Evolutionary conservation across 495 filamentous ascomycete genomes (phyloP).

Genomic region (Neurospora sp.): DNA sequence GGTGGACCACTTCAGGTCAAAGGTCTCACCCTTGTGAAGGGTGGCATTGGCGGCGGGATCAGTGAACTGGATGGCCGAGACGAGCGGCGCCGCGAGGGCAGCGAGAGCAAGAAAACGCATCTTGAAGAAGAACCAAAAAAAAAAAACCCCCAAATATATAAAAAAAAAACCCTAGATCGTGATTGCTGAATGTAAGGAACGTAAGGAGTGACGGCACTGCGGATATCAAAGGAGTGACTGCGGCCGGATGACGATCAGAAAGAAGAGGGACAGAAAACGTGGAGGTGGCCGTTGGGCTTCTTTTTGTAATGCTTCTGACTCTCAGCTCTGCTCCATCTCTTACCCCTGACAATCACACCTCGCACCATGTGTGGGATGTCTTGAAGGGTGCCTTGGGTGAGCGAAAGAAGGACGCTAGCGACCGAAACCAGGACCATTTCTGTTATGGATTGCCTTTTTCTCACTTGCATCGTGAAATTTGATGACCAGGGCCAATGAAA

Average conservation of each 20-base stretch:
- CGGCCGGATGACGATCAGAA: not conserved
- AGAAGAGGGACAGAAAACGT: slow-evolving; percentile 1
- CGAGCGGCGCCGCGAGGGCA: slow-evolving; percentile 22
- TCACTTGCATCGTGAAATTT: not conserved
- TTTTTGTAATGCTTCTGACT: not conserved
- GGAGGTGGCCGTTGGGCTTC: not conserved
- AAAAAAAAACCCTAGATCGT: not conserved
- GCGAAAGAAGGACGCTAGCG: not conserved
- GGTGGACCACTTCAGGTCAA: slow-evolving; percentile 29
- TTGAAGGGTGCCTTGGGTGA: not conserved
- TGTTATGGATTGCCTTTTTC: not conserved
- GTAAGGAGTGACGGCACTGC: not conserved
- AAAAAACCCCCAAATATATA: not conserved
- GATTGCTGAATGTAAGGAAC: not conserved
- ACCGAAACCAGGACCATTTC: not conserved
- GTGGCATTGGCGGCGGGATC: slow-evolving; percentile 21
- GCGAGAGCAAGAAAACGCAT: slow-evolving; percentile 19
- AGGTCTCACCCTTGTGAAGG: slow-evolving; percentile 25
- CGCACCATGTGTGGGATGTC: not conserved
- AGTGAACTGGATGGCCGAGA: slow-evolving; percentile 21
- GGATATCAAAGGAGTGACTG: not conserved
- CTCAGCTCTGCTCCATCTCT: not conserved
- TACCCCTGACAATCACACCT: not conserved
- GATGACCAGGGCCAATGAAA: not conserved
- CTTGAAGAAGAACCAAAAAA: slow-evolving; percentile 1